Conservation (phyloP, 192 early-diverging fungal species). For the Podila epicladia region DNA sequence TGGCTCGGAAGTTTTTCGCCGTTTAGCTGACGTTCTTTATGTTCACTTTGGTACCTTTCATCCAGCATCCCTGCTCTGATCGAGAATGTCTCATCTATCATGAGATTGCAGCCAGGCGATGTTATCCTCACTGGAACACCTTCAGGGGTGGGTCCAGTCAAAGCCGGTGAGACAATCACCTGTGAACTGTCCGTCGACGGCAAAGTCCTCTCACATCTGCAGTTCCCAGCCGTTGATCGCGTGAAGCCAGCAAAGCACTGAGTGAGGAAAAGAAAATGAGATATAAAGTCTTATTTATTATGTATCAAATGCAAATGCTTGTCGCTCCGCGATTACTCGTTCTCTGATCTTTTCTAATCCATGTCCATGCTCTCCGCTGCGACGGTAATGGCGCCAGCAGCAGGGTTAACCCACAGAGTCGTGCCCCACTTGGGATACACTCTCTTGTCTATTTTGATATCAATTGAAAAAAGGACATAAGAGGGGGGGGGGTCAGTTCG, state of each 20-base stretch:
- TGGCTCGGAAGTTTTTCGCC: no score
- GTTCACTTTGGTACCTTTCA: background rate
- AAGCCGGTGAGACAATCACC: slow-evolving; percentile 78
- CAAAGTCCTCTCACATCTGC: slow-evolving; percentile 50
- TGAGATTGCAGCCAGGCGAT: slow-evolving; percentile 92
- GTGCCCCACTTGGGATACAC: slow-evolving; percentile 98
- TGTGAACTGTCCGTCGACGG: slow-evolving; percentile 66
- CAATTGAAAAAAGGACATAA: background rate
- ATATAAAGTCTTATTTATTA: background rate
- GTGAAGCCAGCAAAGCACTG: background rate
- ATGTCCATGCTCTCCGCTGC: slow-evolving; percentile 49
- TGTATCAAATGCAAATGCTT: slow-evolving; percentile 20
- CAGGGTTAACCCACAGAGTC: slow-evolving; percentile 55
- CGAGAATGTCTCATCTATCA: slow-evolving; percentile 82
- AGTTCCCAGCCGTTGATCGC: slow-evolving; percentile 58
- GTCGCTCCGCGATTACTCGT: background rate
- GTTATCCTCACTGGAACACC: slow-evolving; percentile 93
- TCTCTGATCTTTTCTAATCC: slow-evolving; percentile 24
- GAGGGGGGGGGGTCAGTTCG: no score
- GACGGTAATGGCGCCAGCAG: slow-evolving; percentile 17
- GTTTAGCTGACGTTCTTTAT: no score
- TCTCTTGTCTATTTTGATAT: slow-evolving; percentile 63
- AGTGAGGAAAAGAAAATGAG: background rate
- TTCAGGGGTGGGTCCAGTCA: slow-evolving; percentile 84
- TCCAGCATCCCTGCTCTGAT: slow-evolving; percentile 80